Percentiles rank a stretch among this genome's conserved stretches.
Conservation (phyloP, 768 basidiomycete genomes). For the Lactifluus volemus region DNA sequence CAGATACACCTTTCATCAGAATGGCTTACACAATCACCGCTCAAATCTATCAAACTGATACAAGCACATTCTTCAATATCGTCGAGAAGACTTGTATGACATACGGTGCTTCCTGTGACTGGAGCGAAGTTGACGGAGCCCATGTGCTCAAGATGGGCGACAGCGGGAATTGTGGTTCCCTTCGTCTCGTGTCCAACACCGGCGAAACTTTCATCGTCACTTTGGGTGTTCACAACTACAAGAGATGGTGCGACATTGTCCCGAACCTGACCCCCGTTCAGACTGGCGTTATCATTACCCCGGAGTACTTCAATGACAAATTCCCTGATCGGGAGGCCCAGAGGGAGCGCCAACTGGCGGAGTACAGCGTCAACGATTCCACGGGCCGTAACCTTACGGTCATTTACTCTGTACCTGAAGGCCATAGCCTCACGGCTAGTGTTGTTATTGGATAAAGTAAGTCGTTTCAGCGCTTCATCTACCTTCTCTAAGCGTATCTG, state of each 20-base stretch:
- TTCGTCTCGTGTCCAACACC: constrained; percentile 27
- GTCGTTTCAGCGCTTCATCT: not conserved
- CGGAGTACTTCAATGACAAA: not conserved
- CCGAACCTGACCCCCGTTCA: constrained; percentile 22
- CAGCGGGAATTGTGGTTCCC: constrained; percentile 33
- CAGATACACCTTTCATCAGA: no score
- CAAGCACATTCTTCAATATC: constrained; percentile 22
- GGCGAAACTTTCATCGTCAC: constrained; percentile 29
- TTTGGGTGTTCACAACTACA: constrained; percentile 34
- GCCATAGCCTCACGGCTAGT: not conserved
- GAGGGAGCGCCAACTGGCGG: not conserved
- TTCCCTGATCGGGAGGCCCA: not conserved
- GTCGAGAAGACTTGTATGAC: constrained; percentile 30
- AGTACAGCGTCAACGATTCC: not conserved
- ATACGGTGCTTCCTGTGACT: constrained; percentile 23
- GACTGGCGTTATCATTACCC: constrained; percentile 1
- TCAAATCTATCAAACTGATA: not conserved
- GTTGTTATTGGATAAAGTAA: not conserved
- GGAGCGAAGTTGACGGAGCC: constrained; percentile 21
- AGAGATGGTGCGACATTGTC: constrained; percentile 33
- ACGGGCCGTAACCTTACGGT: not conserved
- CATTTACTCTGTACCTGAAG: not conserved
- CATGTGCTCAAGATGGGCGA: constrained; percentile 29
- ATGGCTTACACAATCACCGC: no score
- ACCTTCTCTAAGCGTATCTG: not conserved